Percentiles rank a stretch among this genome's conserved stretches.
phyloP scores from a whole-genome alignment of 257 asterid species.

The Handroanthus guayacan region DNA sequence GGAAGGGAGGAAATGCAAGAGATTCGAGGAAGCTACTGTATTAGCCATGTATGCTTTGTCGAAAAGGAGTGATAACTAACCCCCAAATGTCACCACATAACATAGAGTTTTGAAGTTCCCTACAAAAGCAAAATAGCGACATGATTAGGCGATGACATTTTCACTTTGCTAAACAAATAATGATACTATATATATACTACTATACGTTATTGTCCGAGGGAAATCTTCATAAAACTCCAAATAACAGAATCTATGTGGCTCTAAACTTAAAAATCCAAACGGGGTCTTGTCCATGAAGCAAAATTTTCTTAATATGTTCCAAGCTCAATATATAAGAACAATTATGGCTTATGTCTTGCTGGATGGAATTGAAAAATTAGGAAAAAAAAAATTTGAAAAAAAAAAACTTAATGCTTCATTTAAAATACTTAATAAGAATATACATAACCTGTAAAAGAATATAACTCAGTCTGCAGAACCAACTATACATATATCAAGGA shows the following conservation, averaged over 20 bases:
- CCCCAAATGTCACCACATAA: background rate
- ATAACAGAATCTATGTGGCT: background rate
- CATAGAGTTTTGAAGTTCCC: slow-evolving; percentile 13
- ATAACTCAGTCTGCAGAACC: background rate
- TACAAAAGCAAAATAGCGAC: slow-evolving; percentile 19
- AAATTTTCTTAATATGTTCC: background rate
- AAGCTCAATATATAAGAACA: background rate
- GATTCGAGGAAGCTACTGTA: slow-evolving; percentile 37
- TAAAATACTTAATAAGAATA: too few species aligned
- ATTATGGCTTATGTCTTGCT: background rate
- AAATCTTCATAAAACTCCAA: background rate
- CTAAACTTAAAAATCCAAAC: background rate
- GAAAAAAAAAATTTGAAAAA: too few species aligned
- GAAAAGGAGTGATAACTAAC: background rate
- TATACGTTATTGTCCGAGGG: background rate
- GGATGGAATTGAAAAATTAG: background rate
- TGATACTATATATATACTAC: background rate
- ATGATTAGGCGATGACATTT: background rate
- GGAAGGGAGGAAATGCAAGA: slow-evolving; percentile 49
- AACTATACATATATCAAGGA: background rate
- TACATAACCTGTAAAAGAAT: background rate
- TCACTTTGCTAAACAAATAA: background rate
- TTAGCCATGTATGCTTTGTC: slow-evolving; percentile 41
- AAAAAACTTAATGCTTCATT: too few species aligned
- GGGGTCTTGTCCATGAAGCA: background rate